phyloP scores from a whole-genome alignment of 805 yeast genomes.

The Limtongia smithiae region DNA sequence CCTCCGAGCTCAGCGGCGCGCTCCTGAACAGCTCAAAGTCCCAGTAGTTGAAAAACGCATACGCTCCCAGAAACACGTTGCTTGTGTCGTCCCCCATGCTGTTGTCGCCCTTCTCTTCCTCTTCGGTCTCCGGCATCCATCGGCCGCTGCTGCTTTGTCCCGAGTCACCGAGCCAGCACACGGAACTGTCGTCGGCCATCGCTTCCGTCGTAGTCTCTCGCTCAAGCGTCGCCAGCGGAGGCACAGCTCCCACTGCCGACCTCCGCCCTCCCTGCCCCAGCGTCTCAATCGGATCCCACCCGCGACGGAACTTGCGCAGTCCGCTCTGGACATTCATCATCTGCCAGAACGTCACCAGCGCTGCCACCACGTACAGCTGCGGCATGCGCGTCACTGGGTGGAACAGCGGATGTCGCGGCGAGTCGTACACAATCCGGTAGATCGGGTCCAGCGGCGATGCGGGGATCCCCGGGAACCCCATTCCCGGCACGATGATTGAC shows the following conservation, averaged over 20 bases:
- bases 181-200: too few species aligned
- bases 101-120: constrained; percentile 3
- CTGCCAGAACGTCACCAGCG: constrained; percentile 29
- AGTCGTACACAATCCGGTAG: constrained; percentile 27
- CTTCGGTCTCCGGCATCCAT: not conserved
- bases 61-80: constrained; percentile 14
- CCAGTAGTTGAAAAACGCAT: constrained; percentile 27
- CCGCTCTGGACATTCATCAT: constrained; percentile 28
- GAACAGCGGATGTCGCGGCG: constrained; percentile 27
- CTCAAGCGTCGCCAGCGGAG: not conserved
- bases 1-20: constrained; percentile 22
- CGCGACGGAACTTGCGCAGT: constrained; percentile 8
- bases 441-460: constrained; percentile 26
- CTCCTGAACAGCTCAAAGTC: constrained; percentile 27
- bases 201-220: not conserved
- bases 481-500: constrained; percentile 22
- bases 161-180: too few species aligned
- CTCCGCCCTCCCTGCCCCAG: constrained; percentile 2
- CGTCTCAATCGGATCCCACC: constrained; percentile 23
- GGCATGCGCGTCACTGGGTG: constrained; percentile 22
- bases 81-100: not conserved
- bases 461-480: constrained; percentile 27
- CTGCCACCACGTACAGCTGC: constrained; percentile 21
- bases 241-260: not conserved
- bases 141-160: too few species aligned